phyloP scores from a whole-genome alignment of 2,329 filamentous ascomycete species.

The Aspergillus latus region DNA sequence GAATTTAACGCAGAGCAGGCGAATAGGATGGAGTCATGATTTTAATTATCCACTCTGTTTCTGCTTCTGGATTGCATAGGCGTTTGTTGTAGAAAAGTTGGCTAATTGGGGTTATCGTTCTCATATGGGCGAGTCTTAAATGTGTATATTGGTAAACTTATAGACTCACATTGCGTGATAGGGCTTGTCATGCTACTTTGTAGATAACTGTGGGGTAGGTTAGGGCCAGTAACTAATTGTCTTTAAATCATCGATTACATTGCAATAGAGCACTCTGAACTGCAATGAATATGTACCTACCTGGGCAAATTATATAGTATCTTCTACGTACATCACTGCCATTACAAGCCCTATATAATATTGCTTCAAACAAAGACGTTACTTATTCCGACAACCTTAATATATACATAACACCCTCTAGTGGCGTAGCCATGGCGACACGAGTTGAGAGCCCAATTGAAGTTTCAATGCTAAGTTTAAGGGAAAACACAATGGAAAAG shows the following conservation, averaged over 20 bases:
- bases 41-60: conserved; percentile 10
- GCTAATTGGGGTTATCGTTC: background rate
- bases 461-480: conserved; percentile 24
- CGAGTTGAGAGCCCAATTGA: conserved; percentile 10
- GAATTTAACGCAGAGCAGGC: conserved; percentile 52
- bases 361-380: conserved; percentile 17
- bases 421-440: conserved; percentile 17
- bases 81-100: conserved; percentile 22
- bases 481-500: conserved; percentile 15
- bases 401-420: conserved; percentile 40
- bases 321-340: too few species aligned
- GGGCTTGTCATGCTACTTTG: too few species aligned
- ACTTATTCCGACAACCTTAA: conserved; percentile 31
- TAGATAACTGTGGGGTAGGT: too few species aligned
- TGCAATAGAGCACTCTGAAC: too few species aligned
- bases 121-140: background rate
- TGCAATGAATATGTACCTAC: too few species aligned
- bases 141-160: conserved; percentile 6
- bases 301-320: too few species aligned
- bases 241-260: too few species aligned
- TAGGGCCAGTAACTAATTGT: too few species aligned
- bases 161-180: conserved; percentile 1
- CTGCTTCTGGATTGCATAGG: conserved; percentile 21
- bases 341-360: too few species aligned
- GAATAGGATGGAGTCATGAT: conserved; percentile 36